These are phyloP conservation scores for Graphiopsis chlorocephala DNA, from an alignment of 2,329 filamentous ascomycete species.

Conservation along the genomic window DNA sequence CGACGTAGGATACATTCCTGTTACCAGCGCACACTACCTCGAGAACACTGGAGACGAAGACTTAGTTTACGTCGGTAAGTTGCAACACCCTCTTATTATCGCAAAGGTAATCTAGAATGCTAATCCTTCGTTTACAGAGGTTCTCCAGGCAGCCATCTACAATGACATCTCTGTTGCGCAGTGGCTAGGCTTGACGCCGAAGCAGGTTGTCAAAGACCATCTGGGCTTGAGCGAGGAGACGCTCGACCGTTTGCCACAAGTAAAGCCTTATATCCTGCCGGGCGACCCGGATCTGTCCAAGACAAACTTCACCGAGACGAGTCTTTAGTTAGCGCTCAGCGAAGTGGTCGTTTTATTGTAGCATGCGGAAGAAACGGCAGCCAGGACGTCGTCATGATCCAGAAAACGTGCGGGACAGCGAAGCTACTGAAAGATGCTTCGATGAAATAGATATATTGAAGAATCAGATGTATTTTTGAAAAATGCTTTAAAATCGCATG, in stretches of 20 bases:
- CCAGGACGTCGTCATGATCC: neutral
- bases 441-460: neutral
- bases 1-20: slow-evolving; percentile 59
- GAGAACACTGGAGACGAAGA: slow-evolving; percentile 60
- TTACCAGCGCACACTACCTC: slow-evolving; percentile 56
- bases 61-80: slow-evolving; percentile 50
- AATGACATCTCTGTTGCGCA: slow-evolving; percentile 57
- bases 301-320: slow-evolving; percentile 36
- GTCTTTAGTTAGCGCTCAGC: neutral
- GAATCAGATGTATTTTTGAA: neutral
- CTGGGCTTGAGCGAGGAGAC: slow-evolving; percentile 33
- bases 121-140: slow-evolving; percentile 38
- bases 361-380: neutral
- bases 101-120: neutral
- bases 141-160: slow-evolving; percentile 53
- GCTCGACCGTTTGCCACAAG: slow-evolving; percentile 35
- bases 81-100: neutral
- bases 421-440: neutral
- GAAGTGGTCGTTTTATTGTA: neutral
- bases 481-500: neutral
- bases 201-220: slow-evolving; percentile 39
- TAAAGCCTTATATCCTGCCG: slow-evolving; percentile 40
- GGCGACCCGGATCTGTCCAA: slow-evolving; percentile 37
- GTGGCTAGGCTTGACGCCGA: slow-evolving; percentile 54
- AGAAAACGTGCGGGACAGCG: no score